Conservation (phyloP, 192 early-diverging fungal species). For the Phycomyces nitens region DNA sequence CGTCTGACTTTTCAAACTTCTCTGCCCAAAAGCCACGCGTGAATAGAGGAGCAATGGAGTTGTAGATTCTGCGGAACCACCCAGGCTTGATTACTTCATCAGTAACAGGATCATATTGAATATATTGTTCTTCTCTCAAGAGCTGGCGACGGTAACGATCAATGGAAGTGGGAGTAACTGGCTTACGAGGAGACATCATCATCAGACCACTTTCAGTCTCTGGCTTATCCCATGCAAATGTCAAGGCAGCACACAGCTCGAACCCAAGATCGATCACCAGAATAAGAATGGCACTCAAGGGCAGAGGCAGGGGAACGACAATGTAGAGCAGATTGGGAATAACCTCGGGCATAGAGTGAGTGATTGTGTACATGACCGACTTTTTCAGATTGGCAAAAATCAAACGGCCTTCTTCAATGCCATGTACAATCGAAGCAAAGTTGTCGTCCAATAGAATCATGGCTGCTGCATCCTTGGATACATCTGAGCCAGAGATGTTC, state of each 20-base stretch:
- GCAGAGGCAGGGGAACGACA: constrained; percentile 80
- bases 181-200: constrained; percentile 87
- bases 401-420: constrained; percentile 92
- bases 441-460: constrained; percentile 99
- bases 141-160: constrained; percentile 59
- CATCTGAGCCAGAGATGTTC: constrained; percentile 93
- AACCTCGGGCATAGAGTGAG: constrained; percentile 91
- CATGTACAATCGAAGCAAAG: constrained; percentile 91
- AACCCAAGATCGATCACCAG: constrained; percentile 93
- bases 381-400: constrained; percentile 97
- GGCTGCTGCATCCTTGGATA: constrained; percentile 92
- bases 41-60: constrained; percentile 45
- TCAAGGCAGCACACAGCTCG: constrained; percentile 82
- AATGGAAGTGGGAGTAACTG: constrained; percentile 76
- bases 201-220: constrained; percentile 77
- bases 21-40: constrained; percentile 59
- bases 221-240: constrained; percentile 89
- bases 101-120: constrained; percentile 45
- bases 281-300: constrained; percentile 81
- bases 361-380: constrained; percentile 87
- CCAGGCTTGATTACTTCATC: constrained; percentile 39
- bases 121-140: constrained; percentile 44
- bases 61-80: constrained; percentile 19
- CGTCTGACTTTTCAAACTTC: constrained; percentile 65
- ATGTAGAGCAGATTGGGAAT: constrained; percentile 83